These are phyloP conservation scores for Metarhizium rileyi DNA, from an alignment of 2,329 filamentous ascomycete genomes.

Conservation along the genomic window DNA sequence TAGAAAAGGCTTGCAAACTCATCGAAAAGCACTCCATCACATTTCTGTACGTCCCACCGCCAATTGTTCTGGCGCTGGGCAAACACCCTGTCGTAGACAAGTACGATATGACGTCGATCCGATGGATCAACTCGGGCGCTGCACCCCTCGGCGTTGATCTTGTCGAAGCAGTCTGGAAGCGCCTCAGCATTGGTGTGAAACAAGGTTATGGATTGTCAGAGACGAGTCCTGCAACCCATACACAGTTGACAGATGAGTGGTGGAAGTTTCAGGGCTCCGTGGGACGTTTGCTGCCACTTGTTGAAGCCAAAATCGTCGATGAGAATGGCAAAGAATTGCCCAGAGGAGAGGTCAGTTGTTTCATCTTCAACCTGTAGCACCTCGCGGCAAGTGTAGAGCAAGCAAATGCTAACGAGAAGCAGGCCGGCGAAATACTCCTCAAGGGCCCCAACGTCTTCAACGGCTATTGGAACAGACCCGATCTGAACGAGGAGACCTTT, in stretches of 20 bases:
- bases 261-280: slow-evolving; percentile 65
- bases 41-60: slow-evolving; percentile 74
- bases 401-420: slow-evolving; percentile 9
- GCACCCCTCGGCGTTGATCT: slow-evolving; percentile 77
- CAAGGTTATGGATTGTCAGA: slow-evolving; percentile 90
- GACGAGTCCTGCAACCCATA: slow-evolving; percentile 70
- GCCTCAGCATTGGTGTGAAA: slow-evolving; percentile 72
- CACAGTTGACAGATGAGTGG: slow-evolving; percentile 69
- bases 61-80: slow-evolving; percentile 68
- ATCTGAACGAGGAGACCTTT: slow-evolving; percentile 61
- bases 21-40: slow-evolving; percentile 69
- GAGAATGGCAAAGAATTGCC: slow-evolving; percentile 46
- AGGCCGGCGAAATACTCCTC: slow-evolving; percentile 57
- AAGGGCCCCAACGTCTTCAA: slow-evolving; percentile 72
- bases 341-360: slow-evolving; percentile 31
- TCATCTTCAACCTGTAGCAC: neutral
- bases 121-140: slow-evolving; percentile 80
- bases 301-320: slow-evolving; percentile 73
- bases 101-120: slow-evolving; percentile 69
- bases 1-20: slow-evolving; percentile 66
- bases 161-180: slow-evolving; percentile 62
- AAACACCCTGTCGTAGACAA: slow-evolving; percentile 71
- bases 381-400: neutral
- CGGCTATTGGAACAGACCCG: slow-evolving; percentile 67
- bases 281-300: slow-evolving; percentile 67